Evolutionary conservation across 164 flowering plant species (phyloP).

Genomic region (Aristolochia californica): DNA sequence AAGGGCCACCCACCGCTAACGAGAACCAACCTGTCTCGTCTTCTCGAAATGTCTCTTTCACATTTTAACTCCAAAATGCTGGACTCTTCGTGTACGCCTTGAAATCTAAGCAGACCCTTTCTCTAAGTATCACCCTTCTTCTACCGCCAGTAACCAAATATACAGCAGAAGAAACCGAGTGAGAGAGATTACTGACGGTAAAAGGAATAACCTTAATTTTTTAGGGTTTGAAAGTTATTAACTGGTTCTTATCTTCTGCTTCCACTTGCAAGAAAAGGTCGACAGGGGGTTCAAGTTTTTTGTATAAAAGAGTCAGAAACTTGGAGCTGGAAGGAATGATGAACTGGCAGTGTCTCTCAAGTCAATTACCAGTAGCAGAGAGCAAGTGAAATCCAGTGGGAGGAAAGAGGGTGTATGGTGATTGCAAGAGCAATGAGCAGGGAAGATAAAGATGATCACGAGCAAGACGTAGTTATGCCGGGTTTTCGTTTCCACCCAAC

Average conservation of each 20-base stretch:
- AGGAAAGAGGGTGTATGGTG: slow-evolving; percentile 28
- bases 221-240: neutral
- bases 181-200: too few species aligned
- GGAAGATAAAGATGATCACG: slow-evolving; percentile 44
- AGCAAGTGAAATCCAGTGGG: too few species aligned
- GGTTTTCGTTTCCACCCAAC: slow-evolving; percentile 98
- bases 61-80: slow-evolving; percentile 27
- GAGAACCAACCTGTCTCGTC: slow-evolving; percentile 39
- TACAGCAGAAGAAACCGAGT: too few species aligned
- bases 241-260: slow-evolving; percentile 11
- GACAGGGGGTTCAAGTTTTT: too few species aligned
- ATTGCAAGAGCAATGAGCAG: slow-evolving; percentile 27
- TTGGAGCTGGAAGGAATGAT: too few species aligned
- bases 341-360: slow-evolving; percentile 5
- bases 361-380: neutral
- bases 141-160: too few species aligned
- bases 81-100: slow-evolving; percentile 32
- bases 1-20: slow-evolving; percentile 46
- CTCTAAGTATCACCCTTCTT: slow-evolving; percentile 3
- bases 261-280: too few species aligned
- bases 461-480: slow-evolving; percentile 91
- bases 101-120: slow-evolving; percentile 44
- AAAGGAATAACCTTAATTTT: neutral
- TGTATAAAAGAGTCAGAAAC: too few species aligned
- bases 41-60: slow-evolving; percentile 43